Base-by-base conservation (phyloP, 768 basidiomycete genomes). In the Bullera alba region DNA sequence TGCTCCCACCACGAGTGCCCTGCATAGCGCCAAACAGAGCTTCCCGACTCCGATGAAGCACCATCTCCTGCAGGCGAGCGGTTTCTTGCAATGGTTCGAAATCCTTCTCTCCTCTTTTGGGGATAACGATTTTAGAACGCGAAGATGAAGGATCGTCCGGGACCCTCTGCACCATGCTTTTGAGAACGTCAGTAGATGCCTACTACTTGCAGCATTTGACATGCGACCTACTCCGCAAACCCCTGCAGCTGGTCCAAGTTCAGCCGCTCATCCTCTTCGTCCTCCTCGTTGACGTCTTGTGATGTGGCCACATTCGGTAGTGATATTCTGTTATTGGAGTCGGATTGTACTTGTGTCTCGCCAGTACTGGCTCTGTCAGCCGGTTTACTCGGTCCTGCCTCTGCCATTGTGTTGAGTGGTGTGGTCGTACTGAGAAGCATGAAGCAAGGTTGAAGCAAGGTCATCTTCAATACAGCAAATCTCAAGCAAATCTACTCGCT, bases 91-190 rank as follows among this genome's bases (percentile, higher is more conserved):
- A 77, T 1, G 95, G 95, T 69, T 97, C 93, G 58, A 90, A 97
- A 57, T 97, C 92, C 69, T 99, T 97, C 73, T 97, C 95, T 1
- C 95, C 95, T 23, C 95, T 81, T 71, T 87, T 92, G 5, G 95
- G 95, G 44, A 99, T 92, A 5, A 86, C 76, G 2, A 74, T 65
- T 44, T 63, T 65, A 25, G 38, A 22, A 44, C 58, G 48, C 23
- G 30, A 22, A 23, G 44, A 26, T 6, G 42, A 43, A 14, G 12
- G 38, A 14, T 34, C 32, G 19, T 10, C 8, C 7, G 37, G 37
- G 7, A 12, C 8, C 19, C 37, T 10, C 37, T 39, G 37, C 12
- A 39, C 22, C 37, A 14, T 39, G 22, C 37, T 39, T 10, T 8
- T 12, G 8, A 21, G 37, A 34, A 10, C 32, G n/a, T 34, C 32